Conservation (phyloP, 176 grass and related monocot genomes). For the Luzula sylvatica region DNA sequence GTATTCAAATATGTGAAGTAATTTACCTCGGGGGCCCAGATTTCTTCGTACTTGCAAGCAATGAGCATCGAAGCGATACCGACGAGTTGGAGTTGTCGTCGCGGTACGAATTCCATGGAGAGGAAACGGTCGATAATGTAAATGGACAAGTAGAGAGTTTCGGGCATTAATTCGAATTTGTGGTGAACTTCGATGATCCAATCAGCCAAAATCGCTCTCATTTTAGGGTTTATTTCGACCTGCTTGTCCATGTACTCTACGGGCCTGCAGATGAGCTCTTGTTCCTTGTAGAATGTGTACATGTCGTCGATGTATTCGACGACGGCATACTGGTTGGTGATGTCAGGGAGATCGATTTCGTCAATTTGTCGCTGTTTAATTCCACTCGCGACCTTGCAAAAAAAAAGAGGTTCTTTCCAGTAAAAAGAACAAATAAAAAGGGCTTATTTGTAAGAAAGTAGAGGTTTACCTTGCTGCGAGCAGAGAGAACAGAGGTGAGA, state of each 20-base stretch:
- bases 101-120: conserved; percentile 39
- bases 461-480: conserved; percentile 88
- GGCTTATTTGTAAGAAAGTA: neutral
- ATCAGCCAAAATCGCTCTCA: conserved; percentile 77
- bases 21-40: conserved; percentile 93
- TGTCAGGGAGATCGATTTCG: conserved; percentile 66
- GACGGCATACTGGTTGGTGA: conserved; percentile 50
- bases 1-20: neutral
- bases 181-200: conserved; percentile 97
- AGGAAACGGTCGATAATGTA: conserved; percentile 73
- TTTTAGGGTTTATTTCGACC: conserved; percentile 74
- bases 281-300: conserved; percentile 68
- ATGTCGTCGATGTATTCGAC: conserved; percentile 87
- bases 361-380: conserved; percentile 27
- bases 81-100: conserved; percentile 84
- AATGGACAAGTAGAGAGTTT: conserved; percentile 68
- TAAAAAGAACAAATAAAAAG: neutral
- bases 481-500: conserved; percentile 65
- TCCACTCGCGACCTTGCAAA: conserved; percentile 40
- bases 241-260: conserved; percentile 77
- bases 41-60: conserved; percentile 92
- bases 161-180: conserved; percentile 83
- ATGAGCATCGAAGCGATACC: conserved; percentile 78
- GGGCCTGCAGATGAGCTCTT: conserved; percentile 31
- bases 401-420: conserved; percentile 1